These are phyloP conservation scores for Aristolochia fimbriata DNA, from an alignment of 164 flowering plant species.

Conservation along the genomic window DNA sequence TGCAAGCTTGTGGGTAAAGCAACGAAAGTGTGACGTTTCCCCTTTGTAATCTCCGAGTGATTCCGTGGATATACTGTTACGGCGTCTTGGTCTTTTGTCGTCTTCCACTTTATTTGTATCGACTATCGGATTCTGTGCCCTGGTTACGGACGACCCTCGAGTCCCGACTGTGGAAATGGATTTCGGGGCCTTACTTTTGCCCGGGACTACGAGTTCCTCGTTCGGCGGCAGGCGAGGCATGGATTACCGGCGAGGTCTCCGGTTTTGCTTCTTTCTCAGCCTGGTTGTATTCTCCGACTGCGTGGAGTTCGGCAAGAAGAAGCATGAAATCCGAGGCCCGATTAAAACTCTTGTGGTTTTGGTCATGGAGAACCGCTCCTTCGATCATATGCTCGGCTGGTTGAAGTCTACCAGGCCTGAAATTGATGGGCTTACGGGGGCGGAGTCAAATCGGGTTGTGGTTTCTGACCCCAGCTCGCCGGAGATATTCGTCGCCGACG, in stretches of 20 bases:
- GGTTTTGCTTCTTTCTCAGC: background rate
- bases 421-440: slow-evolving; percentile 29
- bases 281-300: background rate
- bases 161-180: too few species aligned
- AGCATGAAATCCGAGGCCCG: slow-evolving; percentile 21
- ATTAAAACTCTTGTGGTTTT: slow-evolving; percentile 37
- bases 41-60: too few species aligned
- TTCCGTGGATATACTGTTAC: too few species aligned
- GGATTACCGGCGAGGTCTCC: background rate
- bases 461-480: slow-evolving; percentile 20
- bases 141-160: too few species aligned
- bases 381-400: slow-evolving; percentile 42
- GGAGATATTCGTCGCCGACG: slow-evolving; percentile 17
- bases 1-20: too few species aligned
- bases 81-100: too few species aligned
- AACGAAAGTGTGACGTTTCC: too few species aligned
- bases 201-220: background rate
- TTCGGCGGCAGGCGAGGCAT: background rate
- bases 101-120: too few species aligned
- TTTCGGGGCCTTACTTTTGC: background rate
- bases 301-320: slow-evolving; percentile 1
- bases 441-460: slow-evolving; percentile 23
- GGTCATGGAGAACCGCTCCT: slow-evolving; percentile 43
- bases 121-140: too few species aligned
- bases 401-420: slow-evolving; percentile 25